Base-by-base conservation (phyloP, 306 rosid species). In the Sindora glabra region DNA sequence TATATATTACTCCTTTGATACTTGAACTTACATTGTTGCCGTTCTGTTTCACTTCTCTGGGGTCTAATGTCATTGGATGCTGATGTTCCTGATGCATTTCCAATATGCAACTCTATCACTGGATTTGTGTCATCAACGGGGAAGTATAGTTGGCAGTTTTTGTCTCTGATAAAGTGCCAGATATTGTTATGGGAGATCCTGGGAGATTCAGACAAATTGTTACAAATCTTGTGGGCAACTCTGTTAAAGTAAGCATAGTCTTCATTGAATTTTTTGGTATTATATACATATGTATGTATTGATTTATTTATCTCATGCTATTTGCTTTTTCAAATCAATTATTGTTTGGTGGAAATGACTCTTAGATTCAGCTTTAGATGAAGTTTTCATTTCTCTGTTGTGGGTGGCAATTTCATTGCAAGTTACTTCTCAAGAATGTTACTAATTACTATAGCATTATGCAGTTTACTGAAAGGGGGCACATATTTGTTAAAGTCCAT, bases 401-500 rank as follows among this genome's bases (percentile, higher is more conserved):
- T 36, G 33, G 15, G 9, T 30, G 47, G 5, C 7, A 8, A 53
- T 53, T 37, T 62, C 18, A 67, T 40, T 59, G 64, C 40, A 11
- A 19, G 9, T 50, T 59, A 41, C 17, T 67, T 46, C 38, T 48
- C 22, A 59, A 50, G 57, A 47, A 37, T 25, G 23, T 56, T 62
- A 47, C 17, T 62, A 52, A 79, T 56, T 72, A 42, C 49, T 62
- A 8, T 29, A 27, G 60, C 24, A 72, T 60, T 23, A 59, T 76
- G 77, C 95, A 92, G 99, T 94, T 94, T 79, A 94, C 99, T 13
- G 97, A 89, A 73, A 86, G 79, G 42, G 99, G 99, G 38, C 99
- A 94, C 68, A 84, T 89, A 73, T 77, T 94, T 70, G 97, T 94
- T 49, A 82, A 89, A 74, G 95, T 94, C 24, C 86, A 94, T 59